These are phyloP conservation scores for Plasmopara viticola DNA, from an alignment of 352 stramenopile genomes.

Conservation along the genomic window DNA sequence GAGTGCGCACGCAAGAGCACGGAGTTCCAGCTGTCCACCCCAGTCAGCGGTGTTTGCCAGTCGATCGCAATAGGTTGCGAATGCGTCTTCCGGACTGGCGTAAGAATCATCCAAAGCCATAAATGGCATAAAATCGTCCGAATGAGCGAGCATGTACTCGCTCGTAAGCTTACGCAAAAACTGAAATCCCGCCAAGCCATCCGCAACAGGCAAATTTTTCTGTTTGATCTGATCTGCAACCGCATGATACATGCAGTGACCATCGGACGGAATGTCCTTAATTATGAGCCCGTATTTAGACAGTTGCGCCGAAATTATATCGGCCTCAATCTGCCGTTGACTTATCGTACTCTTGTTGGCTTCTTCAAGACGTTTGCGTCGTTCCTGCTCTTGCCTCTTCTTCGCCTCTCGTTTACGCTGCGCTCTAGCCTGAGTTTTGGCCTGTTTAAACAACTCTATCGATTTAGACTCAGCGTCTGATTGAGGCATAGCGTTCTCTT, in stretches of 20 bases:
- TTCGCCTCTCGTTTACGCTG: conserved; percentile 71
- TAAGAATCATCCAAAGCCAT: conserved; percentile 60
- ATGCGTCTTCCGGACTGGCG: conserved; percentile 29
- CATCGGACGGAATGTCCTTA: conserved; percentile 93
- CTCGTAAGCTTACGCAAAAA: conserved; percentile 64
- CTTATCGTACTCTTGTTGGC: conserved; percentile 75
- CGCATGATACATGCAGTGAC: conserved; percentile 97
- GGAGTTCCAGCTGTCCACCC: conserved; percentile 95
- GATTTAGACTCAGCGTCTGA: neutral
- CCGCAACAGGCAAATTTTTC: conserved; percentile 23
- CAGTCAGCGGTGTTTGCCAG: conserved; percentile 91
- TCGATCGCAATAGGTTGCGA: conserved; percentile 89
- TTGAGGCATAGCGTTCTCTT: conserved; percentile 1
- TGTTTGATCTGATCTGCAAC: conserved; percentile 88
- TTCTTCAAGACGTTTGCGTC: conserved; percentile 67
- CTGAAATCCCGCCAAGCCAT: conserved; percentile 45
- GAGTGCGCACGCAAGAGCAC: conserved; percentile 86
- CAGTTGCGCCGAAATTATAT: conserved; percentile 65
- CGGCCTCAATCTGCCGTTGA: conserved; percentile 72
- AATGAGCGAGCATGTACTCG: conserved; percentile 72
- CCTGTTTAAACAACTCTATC: conserved; percentile 21
- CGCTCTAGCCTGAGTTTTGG: conserved; percentile 70
- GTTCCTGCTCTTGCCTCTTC: conserved; percentile 67
- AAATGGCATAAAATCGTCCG: conserved; percentile 91
- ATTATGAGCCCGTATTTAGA: conserved; percentile 57